phyloP scores from a whole-genome alignment of 78 protist species.

The Pigoraptor vietnamica region DNA sequence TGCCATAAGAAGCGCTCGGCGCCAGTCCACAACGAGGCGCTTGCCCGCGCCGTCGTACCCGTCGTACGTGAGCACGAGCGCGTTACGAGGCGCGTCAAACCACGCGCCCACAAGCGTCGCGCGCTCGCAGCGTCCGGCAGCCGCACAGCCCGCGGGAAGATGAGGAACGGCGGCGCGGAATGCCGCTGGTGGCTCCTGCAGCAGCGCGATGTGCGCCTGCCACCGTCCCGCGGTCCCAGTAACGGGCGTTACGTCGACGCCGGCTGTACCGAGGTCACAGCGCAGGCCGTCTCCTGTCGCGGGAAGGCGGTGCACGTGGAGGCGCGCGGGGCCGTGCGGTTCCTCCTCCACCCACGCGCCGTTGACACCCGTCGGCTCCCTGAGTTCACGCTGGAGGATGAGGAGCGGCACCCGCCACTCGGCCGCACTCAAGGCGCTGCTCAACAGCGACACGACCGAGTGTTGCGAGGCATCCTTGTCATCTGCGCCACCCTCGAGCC shows the following conservation, averaged over 20 bases:
- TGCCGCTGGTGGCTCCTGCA: no score
- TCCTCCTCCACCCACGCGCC: no score
- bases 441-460: not conserved
- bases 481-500: no score
- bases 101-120: not conserved
- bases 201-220: no score
- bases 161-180: no score
- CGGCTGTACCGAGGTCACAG: no score
- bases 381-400: not conserved
- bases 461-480: no score
- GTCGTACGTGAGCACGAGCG: not conserved
- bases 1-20: not conserved
- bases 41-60: not conserved
- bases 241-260: no score
- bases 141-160: not conserved
- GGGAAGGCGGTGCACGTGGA: no score
- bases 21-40: not conserved
- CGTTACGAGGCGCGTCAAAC: not conserved
- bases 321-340: no score
- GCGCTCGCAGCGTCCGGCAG: not conserved
- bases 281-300: no score
- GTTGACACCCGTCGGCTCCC: not conserved
- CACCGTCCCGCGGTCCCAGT: no score
- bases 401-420: not conserved
- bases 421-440: not conserved